A percentile compares a stretch with the other conserved stretches of the same genome.
phyloP scores from a whole-genome alignment of 139 green algal genomes.

The Micractinium sp. region DNA sequence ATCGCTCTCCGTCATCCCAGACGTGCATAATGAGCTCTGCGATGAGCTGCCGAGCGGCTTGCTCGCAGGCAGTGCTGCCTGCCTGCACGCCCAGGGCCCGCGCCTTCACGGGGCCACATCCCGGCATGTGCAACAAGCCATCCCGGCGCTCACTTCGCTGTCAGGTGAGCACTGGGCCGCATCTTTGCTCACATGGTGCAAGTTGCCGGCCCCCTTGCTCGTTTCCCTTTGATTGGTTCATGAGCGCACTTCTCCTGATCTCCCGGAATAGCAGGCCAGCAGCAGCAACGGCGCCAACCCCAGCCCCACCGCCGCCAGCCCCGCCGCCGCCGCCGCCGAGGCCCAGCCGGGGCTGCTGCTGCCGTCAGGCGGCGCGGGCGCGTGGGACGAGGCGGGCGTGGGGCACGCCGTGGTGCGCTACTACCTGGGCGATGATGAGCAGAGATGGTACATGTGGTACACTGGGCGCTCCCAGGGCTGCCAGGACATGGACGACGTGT shows the following conservation, averaged over 20 bases:
- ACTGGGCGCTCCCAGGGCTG: constrained; percentile 47
- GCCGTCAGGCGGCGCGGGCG: constrained; percentile 48
- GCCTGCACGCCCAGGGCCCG: neutral
- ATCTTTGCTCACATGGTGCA: neutral
- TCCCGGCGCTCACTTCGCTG: neutral
- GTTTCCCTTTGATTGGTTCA: no score
- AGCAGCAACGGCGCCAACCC: neutral
- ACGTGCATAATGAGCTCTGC: no score
- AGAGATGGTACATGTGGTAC: constrained; percentile 95
- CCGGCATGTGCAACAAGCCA: neutral
- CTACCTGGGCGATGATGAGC: constrained; percentile 82
- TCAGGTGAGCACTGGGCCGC: neutral
- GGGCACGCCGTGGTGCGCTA: constrained; percentile 82
- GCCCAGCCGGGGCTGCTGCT: constrained; percentile 70
- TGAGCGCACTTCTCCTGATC: no score
- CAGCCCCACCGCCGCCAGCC: neutral
- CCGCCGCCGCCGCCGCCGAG: constrained; percentile 25
- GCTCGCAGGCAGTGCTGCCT: neutral
- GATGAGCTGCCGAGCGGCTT: no score
- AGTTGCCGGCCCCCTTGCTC: neutral
- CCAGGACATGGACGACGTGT: constrained; percentile 56
- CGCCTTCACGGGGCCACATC: neutral
- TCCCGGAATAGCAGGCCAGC: neutral
- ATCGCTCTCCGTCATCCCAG: no score
- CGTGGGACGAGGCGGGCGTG: constrained; percentile 78